These are phyloP conservation scores for Mycena metata DNA, from an alignment of 768 basidiomycete genomes.

Conservation along the genomic window DNA sequence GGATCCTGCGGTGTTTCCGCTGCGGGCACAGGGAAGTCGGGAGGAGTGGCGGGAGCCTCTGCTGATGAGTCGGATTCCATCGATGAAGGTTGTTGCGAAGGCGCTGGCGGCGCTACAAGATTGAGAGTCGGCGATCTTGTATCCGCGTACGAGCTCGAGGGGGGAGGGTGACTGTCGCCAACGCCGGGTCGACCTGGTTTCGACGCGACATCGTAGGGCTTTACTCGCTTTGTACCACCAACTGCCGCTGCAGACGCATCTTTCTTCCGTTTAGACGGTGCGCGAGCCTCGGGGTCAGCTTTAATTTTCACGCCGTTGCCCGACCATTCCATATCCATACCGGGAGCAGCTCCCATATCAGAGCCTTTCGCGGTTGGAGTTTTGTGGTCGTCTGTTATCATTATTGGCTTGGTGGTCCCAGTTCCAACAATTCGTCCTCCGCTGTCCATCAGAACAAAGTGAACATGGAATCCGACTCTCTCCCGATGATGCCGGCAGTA, in stretches of 20 bases:
- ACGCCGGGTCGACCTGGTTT: constrained; percentile 65
- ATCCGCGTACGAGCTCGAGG: constrained; percentile 43
- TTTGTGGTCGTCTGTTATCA: constrained; percentile 99
- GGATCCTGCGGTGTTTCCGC: constrained; percentile 43
- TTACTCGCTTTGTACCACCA: constrained; percentile 70
- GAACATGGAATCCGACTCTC: constrained; percentile 93
- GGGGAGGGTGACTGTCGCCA: constrained; percentile 37
- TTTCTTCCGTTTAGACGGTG: constrained; percentile 58
- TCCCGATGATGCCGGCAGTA: constrained; percentile 99
- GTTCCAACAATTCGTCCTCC: constrained; percentile 84
- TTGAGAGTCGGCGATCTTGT: constrained; percentile 45
- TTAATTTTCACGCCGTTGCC: constrained; percentile 44
- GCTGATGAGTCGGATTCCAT: constrained; percentile 64
- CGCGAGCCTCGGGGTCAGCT: constrained; percentile 49
- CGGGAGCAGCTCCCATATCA: constrained; percentile 50
- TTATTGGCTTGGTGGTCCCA: constrained; percentile 89
- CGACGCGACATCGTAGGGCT: constrained; percentile 73
- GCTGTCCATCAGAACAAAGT: constrained; percentile 87
- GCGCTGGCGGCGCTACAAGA: constrained; percentile 42
- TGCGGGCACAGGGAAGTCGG: constrained; percentile 59
- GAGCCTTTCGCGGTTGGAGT: constrained; percentile 51
- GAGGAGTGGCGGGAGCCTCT: constrained; percentile 59
- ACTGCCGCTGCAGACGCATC: constrained; percentile 46
- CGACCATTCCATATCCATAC: constrained; percentile 66
- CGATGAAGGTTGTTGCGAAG: constrained; percentile 53